phyloP scores from a whole-genome alignment of 768 basidiomycete species.

The Kwoniella sp. region DNA sequence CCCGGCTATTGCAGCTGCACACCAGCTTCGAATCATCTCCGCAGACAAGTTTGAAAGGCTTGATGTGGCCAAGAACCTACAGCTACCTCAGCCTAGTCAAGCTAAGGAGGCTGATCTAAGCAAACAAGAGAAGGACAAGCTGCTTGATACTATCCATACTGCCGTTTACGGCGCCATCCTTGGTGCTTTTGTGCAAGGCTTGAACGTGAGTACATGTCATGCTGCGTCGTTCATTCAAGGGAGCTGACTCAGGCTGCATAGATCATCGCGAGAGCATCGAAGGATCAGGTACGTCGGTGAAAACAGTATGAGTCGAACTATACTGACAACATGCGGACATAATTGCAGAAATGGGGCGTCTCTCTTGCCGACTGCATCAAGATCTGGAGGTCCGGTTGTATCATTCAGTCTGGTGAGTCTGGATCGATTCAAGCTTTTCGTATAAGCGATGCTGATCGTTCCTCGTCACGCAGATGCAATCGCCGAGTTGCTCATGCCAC shows the following conservation, averaged over 20 bases:
- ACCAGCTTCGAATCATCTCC: constrained; percentile 54
- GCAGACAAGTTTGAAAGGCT: constrained; percentile 48
- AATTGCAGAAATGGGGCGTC: constrained; percentile 45
- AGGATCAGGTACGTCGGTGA: constrained; percentile 27
- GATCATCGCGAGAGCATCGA: constrained; percentile 52
- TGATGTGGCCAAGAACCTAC: constrained; percentile 44
- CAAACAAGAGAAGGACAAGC: constrained; percentile 27
- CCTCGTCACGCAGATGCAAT: constrained; percentile 31
- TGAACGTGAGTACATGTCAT: constrained; percentile 38
- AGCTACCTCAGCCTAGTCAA: constrained; percentile 42
- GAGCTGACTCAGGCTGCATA: constrained; percentile 11
- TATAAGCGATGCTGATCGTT: too few relatives aligned
- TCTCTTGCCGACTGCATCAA: constrained; percentile 40
- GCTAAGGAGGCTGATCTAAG: constrained; percentile 18
- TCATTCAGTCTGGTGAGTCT: constrained; percentile 49
- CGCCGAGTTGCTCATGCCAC: constrained; percentile 38
- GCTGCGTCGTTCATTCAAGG: too few relatives aligned
- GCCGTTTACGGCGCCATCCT: constrained; percentile 53
- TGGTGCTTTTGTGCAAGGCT: constrained; percentile 53
- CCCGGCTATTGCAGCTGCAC: constrained; percentile 53
- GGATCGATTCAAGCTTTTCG: background rate
- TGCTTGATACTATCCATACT: constrained; percentile 43
- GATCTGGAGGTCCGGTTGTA: constrained; percentile 56
- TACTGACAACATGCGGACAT: background rate
- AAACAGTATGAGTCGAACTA: constrained; percentile 4